Percentiles rank a stretch among this genome's conserved stretches.
Conservation (phyloP, 2,329 filamentous ascomycete species). For the Trichophyton mentagrophytes region DNA sequence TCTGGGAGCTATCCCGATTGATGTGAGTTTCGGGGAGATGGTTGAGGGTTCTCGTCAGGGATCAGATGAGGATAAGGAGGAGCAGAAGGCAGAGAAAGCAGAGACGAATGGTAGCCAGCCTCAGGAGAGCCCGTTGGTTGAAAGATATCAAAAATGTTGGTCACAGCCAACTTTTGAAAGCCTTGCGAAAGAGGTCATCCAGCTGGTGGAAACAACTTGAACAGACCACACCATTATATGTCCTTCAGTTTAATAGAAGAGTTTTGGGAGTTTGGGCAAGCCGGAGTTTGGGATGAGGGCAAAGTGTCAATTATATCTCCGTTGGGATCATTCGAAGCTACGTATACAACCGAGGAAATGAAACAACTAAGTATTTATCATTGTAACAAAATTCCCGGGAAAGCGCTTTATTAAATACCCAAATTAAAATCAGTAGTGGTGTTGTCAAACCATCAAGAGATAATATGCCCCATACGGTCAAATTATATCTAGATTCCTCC, state of each 20-base stretch:
- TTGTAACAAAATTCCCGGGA: background rate
- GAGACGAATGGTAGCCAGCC: constrained; percentile 6
- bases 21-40: constrained; percentile 78
- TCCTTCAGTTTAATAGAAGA: background rate
- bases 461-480: background rate
- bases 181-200: constrained; percentile 27
- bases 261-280: background rate
- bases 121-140: constrained; percentile 24
- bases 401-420: background rate
- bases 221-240: background rate
- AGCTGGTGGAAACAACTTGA: constrained; percentile 14
- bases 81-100: constrained; percentile 7
- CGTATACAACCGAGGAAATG: background rate
- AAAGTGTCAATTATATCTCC: background rate
- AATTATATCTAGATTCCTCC: no score
- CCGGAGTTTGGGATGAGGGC: background rate
- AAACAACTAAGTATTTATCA: background rate
- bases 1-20: constrained; percentile 76
- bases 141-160: constrained; percentile 34
- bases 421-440: background rate
- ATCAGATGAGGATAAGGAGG: constrained; percentile 10
- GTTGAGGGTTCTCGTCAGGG: constrained; percentile 49
- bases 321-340: background rate
- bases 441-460: background rate
- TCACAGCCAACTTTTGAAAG: constrained; percentile 31